These are phyloP conservation scores for Microsporum audouinii DNA, from an alignment of 2,329 filamentous ascomycete species.

Conservation along the genomic window DNA sequence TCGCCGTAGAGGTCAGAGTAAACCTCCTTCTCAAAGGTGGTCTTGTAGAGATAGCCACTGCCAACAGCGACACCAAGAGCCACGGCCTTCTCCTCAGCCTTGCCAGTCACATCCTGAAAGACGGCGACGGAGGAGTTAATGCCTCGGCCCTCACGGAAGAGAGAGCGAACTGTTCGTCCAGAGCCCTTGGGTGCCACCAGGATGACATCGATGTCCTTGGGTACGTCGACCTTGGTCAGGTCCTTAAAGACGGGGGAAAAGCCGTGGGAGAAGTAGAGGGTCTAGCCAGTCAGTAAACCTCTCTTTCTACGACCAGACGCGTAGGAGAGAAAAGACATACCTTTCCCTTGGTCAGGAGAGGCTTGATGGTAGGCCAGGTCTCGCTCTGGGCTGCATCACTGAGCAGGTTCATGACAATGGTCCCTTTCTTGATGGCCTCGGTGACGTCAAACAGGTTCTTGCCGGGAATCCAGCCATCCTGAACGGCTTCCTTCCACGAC, in stretches of 20 bases:
- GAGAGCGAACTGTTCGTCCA: conserved; percentile 92
- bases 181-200: conserved; percentile 98
- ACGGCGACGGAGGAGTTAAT: conserved; percentile 99
- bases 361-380: conserved; percentile 98
- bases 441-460: conserved; percentile 99
- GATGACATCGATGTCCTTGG: conserved; percentile 94
- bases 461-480: conserved; percentile 96
- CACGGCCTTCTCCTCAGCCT: conserved; percentile 95
- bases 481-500: conserved; percentile 93
- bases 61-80: conserved; percentile 95
- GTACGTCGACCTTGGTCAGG: conserved; percentile 96
- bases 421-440: conserved; percentile 85
- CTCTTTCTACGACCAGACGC: background rate
- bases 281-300: conserved; percentile 43
- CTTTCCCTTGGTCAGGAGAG: conserved; percentile 97
- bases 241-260: conserved; percentile 99
- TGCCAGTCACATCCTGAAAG: conserved; percentile 95
- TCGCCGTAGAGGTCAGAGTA: conserved; percentile 99
- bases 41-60: conserved; percentile 98
- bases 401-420: conserved; percentile 98
- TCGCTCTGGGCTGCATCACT: conserved; percentile 95
- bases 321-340: conserved; percentile 35
- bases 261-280: conserved; percentile 99
- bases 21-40: conserved; percentile 99
- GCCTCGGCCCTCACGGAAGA: conserved; percentile 97